Evolutionary conservation across 768 basidiomycete species (phyloP).

Genomic region (Lentinula lateritia): DNA sequence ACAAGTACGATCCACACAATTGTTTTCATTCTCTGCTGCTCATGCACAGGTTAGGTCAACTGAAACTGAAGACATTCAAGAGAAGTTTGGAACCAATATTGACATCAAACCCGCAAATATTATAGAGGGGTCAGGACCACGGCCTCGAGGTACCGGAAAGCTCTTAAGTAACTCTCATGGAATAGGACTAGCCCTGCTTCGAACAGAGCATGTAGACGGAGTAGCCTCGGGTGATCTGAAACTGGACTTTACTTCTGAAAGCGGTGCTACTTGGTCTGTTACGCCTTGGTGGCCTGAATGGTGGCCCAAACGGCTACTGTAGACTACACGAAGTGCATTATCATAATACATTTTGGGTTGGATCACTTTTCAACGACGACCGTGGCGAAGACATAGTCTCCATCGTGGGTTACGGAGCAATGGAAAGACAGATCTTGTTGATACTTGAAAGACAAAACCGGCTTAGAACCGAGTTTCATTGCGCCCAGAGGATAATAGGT

Average conservation of each 20-base stretch:
- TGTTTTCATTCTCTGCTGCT: neutral
- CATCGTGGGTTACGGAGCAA: conserved; percentile 78
- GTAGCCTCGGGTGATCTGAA: conserved; percentile 41
- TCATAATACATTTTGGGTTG: no score
- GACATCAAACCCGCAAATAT: conserved; percentile 31
- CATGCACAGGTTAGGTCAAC: neutral
- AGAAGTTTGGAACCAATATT: conserved; percentile 23
- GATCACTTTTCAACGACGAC: conserved; percentile 52
- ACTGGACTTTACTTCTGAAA: conserved; percentile 31
- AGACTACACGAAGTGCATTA: neutral
- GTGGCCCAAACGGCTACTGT: conserved; percentile 36
- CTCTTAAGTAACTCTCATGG: conserved; percentile 56
- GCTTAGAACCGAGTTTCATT: conserved; percentile 26
- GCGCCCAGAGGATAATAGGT: conserved; percentile 36
- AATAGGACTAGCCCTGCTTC: conserved; percentile 73
- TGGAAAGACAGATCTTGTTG: conserved; percentile 34
- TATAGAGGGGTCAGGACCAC: conserved; percentile 31
- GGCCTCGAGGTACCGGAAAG: conserved; percentile 71
- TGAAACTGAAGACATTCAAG: neutral
- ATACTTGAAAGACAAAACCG: conserved; percentile 40
- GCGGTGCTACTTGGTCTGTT: conserved; percentile 35
- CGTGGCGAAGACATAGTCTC: conserved; percentile 65
- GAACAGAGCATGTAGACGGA: conserved; percentile 68
- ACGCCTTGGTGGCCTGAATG: conserved; percentile 65
- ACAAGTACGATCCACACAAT: conserved; percentile 8